Evolutionary conservation across 176 grass and related monocot species (phyloP), one percentile per base, ranked within the genome.

Genomic region (Oryza meyeriana): DNA sequence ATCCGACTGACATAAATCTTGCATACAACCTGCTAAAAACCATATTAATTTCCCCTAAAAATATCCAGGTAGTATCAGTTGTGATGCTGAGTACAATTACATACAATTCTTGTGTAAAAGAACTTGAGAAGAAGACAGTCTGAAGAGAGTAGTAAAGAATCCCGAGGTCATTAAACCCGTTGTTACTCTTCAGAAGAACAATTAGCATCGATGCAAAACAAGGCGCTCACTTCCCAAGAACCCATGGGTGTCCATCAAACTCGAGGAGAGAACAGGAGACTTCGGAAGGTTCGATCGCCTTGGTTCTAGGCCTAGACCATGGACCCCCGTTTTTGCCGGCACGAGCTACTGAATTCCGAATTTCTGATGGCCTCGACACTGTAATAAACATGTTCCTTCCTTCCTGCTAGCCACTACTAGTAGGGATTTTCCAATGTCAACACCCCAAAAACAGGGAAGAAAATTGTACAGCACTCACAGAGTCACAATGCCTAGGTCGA

Each of bases 321-420:
- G 78, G 61, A 63, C 77, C 74, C 84, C 83, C 84, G 33, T 82
- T 87, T 84, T 87, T 85, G 48, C 61, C 71, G 87, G 87, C 83
- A 81, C 75, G 63, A 77, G 61, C 62, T 71, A 55, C 9, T 86
- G 30, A 83, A 59, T 59, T 59, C 55, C 69, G 74, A 20, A 83
- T n/a, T 58, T 58, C 52, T 74, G 74, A 20, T 16, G 58, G 26
- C 7, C 38, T 16, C 26, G 30, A 31, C 61, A 64, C 55, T 63
- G 35, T 4, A 22, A 22, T 6, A 14, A n/a, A 55, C 8, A 9
- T 55, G n/a, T 6, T 55, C 18, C 17, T 52, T 52, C 47, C 47
- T 52, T 52, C 12, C 0, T 45, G 12, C 52, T n/a, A 57, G 52
- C 52, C 24, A 57, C 5, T 57, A n/a, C 22, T 55, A 20, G 3